Percentiles rank a stretch among this genome's conserved stretches.
These are phyloP conservation scores for Tetrahymena malaccensis DNA, from an alignment of 73 alveolate genomes.

Conservation along the genomic window DNA sequence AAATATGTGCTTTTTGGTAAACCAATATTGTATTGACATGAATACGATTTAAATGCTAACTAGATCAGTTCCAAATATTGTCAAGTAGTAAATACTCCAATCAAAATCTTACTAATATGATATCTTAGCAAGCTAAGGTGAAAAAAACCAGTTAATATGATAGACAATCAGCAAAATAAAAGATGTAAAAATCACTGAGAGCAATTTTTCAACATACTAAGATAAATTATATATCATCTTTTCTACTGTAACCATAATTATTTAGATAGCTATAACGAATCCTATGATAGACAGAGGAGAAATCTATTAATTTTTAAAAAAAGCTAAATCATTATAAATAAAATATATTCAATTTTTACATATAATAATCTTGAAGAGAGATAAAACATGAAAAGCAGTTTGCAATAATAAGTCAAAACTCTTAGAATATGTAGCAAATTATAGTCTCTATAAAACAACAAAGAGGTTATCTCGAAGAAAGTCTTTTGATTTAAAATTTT, in stretches of 20 bases:
- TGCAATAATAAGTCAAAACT: background rate
- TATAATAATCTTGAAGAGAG: background rate
- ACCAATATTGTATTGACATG: background rate
- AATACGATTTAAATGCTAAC: background rate
- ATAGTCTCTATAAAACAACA: background rate
- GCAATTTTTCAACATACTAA: too few relatives aligned
- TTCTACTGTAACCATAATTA: background rate
- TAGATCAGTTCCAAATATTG: background rate
- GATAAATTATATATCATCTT: background rate
- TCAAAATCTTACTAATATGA: background rate
- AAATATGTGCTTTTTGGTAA: background rate
- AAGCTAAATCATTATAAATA: too few relatives aligned
- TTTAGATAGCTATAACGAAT: background rate
- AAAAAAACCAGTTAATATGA: background rate
- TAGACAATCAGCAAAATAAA: background rate
- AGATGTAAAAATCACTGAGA: background rate
- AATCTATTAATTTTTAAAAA: background rate
- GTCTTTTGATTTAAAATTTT: background rate
- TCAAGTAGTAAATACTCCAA: background rate
- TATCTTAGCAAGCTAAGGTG: background rate
- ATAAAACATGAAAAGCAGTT: background rate
- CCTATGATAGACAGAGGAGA: background rate
- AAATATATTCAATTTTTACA: background rate
- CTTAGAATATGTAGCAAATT: background rate
- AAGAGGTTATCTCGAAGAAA: background rate